Conservation (phyloP, 225 moss, liverwort and hornwort genomes). For the Polytrichum formosum region DNA sequence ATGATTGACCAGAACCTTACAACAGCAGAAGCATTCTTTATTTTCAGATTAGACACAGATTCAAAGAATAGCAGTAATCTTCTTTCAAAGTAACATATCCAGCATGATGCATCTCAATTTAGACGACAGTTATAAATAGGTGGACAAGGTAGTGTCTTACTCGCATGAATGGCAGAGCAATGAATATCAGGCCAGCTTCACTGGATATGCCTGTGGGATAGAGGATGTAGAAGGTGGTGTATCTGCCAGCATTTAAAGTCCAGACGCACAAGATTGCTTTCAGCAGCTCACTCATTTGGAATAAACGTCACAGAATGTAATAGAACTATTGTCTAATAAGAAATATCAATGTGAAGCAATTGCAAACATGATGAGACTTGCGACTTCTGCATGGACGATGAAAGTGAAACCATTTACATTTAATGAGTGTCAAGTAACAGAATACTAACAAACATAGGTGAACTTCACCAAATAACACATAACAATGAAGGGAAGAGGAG, state of each 20-base stretch:
- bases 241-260: constrained; percentile 38
- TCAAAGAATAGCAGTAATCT: neutral
- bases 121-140: neutral
- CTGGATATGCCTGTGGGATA: constrained; percentile 89
- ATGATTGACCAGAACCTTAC: neutral
- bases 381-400: neutral
- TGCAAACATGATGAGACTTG: neutral
- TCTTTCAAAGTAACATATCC: too few relatives aligned
- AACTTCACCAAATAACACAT: too few relatives aligned
- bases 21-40: neutral
- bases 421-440: neutral
- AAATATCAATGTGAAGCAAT: neutral
- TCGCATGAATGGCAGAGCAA: constrained; percentile 80
- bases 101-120: too few relatives aligned
- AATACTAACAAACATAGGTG: too few relatives aligned
- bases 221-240: constrained; percentile 76
- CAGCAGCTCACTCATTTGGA: too few relatives aligned
- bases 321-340: constrained; percentile 1
- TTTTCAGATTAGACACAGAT: neutral
- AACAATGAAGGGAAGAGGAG: neutral
- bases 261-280: too few relatives aligned
- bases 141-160: constrained; percentile 31
- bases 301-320: neutral
- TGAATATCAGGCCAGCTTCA: constrained; percentile 76
- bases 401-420: constrained; percentile 4